Evolutionary conservation across 257 asterid genomes (phyloP).

Genomic region (Thymus mandschuricus): DNA sequence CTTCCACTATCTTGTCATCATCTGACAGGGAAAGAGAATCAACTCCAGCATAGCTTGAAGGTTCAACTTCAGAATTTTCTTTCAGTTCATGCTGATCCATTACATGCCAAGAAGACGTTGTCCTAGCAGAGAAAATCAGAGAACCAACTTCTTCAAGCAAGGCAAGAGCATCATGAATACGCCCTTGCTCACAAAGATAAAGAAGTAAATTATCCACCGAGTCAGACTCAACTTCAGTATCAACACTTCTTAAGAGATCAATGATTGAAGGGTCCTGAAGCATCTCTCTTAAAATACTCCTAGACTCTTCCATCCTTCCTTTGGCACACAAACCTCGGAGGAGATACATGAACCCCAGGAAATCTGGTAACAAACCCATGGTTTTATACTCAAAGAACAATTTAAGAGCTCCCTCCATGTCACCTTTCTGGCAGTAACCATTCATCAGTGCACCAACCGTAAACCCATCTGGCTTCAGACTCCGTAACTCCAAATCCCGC

Average conservation of each 20-base stretch:
- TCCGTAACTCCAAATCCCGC: slow-evolving; percentile 56
- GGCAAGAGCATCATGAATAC: slow-evolving; percentile 68
- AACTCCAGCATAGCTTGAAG: slow-evolving; percentile 24
- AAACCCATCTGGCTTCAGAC: slow-evolving; percentile 73
- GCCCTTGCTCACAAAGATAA: slow-evolving; percentile 79
- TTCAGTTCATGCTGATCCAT: slow-evolving; percentile 32
- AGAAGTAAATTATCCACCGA: slow-evolving; percentile 62
- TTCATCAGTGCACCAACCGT: slow-evolving; percentile 71
- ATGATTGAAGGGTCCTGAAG: slow-evolving; percentile 57
- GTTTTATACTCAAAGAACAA: slow-evolving; percentile 59
- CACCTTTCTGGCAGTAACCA: slow-evolving; percentile 78
- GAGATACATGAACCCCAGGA: slow-evolving; percentile 72
- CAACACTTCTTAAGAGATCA: slow-evolving; percentile 54
- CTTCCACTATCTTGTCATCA: slow-evolving; percentile 33
- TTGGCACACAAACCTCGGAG: slow-evolving; percentile 76
- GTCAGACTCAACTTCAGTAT: slow-evolving; percentile 56
- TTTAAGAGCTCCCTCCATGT: slow-evolving; percentile 82
- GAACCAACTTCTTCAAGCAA: slow-evolving; percentile 75
- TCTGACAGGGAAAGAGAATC: slow-evolving; percentile 28
- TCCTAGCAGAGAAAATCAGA: slow-evolving; percentile 43
- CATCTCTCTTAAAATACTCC: slow-evolving; percentile 78
- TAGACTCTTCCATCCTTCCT: slow-evolving; percentile 98
- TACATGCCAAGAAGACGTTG: slow-evolving; percentile 31
- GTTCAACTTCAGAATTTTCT: slow-evolving; percentile 23
- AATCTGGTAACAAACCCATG: slow-evolving; percentile 71